Percentiles rank a stretch among this genome's conserved stretches.
Evolutionary conservation across 2,329 filamentous ascomycete species (phyloP).

Genomic region (Calonectria pseudoreteaudii): DNA sequence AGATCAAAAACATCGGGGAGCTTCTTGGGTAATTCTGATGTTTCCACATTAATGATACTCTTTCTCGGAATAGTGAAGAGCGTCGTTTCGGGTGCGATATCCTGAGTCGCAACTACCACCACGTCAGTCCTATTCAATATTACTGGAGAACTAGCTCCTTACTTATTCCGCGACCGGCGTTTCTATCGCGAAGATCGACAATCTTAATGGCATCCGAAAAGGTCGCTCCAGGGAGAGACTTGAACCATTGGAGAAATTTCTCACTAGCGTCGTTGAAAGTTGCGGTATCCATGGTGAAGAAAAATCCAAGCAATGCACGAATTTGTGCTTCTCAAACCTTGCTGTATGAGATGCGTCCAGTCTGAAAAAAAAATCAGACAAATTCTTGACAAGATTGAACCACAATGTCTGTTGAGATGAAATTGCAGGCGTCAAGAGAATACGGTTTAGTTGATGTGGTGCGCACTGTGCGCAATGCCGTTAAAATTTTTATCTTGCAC

Average conservation of each 20-base stretch:
- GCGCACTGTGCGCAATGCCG: neutral
- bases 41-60: conserved; percentile 78
- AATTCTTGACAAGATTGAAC: conserved; percentile 8
- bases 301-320: neutral
- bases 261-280: conserved; percentile 58
- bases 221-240: conserved; percentile 60
- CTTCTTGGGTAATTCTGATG: conserved; percentile 73
- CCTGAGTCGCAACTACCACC: conserved; percentile 81
- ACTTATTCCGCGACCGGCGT: conserved; percentile 69
- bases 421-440: neutral
- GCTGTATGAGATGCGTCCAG: neutral
- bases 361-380: neutral
- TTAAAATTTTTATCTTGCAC: neutral
- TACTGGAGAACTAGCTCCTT: conserved; percentile 28
- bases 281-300: conserved; percentile 6
- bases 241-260: conserved; percentile 67
- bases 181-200: conserved; percentile 61
- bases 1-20: conserved; percentile 66
- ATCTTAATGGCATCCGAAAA: conserved; percentile 66
- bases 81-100: conserved; percentile 79
- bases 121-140: conserved; percentile 19
- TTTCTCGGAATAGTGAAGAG: conserved; percentile 84
- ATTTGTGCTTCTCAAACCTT: neutral
- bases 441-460: conserved; percentile 8
- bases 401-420: neutral